phyloP scores from a whole-genome alignment of 495 filamentous ascomycete species.

The Aspergillus haitiensis region DNA sequence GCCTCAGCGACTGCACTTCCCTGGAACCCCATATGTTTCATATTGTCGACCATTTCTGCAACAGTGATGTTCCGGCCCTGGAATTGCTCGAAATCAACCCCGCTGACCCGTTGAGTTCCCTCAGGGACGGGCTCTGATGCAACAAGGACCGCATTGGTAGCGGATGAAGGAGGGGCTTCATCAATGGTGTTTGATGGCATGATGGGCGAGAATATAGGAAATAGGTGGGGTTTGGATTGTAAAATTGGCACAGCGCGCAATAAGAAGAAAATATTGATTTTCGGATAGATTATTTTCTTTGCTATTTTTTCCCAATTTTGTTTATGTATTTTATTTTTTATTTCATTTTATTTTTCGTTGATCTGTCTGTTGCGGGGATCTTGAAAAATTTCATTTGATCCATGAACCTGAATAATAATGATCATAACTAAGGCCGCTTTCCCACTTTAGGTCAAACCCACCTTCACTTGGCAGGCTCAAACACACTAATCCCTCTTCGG shows the following conservation, averaged over 20 bases:
- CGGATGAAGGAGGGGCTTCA: conserved; percentile 58
- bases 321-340: not conserved
- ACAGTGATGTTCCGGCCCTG: conserved; percentile 74
- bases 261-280: not conserved
- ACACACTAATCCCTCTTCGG: not conserved
- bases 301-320: not conserved
- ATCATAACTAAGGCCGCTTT: not conserved
- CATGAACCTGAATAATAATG: not conserved
- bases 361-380: not conserved
- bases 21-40: conserved; percentile 90
- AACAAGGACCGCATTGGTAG: conserved; percentile 83
- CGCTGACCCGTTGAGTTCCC: conserved; percentile 69
- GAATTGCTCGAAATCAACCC: conserved; percentile 86
- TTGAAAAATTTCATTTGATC: not conserved
- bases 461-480: not conserved
- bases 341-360: not conserved
- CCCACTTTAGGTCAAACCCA: not conserved
- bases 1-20: conserved; percentile 83
- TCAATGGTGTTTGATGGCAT: conserved; percentile 11
- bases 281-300: not conserved
- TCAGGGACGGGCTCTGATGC: conserved; percentile 80
- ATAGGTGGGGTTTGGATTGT: not conserved
- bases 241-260: too few relatives aligned
- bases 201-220: not conserved
- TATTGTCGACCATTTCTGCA: conserved; percentile 76